Percentiles rank a stretch among this genome's conserved stretches.
phyloP scores from a whole-genome alignment of 2,329 filamentous ascomycete genomes.

The Cercospora zeina region DNA sequence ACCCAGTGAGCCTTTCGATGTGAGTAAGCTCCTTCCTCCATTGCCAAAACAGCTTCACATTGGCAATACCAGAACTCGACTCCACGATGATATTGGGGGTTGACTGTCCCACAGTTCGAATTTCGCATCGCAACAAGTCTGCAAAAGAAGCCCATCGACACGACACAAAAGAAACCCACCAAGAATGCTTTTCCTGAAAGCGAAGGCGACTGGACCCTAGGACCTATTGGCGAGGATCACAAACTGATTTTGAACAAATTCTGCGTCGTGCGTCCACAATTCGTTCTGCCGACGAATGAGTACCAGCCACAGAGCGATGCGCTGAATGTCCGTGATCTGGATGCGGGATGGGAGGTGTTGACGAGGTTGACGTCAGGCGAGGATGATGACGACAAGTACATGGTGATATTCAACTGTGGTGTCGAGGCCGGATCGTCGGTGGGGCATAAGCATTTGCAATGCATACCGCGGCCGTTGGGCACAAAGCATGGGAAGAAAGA shows the following conservation, averaged over 20 bases:
- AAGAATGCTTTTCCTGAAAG: slow-evolving; percentile 23
- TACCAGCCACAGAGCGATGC: slow-evolving; percentile 45
- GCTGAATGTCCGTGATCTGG: slow-evolving; percentile 43
- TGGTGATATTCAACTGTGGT: slow-evolving; percentile 52
- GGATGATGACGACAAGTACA: slow-evolving; percentile 27
- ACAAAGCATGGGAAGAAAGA: slow-evolving; percentile 7
- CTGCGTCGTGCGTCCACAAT: slow-evolving; percentile 42
- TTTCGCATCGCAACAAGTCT: slow-evolving; percentile 24
- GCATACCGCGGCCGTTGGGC: slow-evolving; percentile 41
- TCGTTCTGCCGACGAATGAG: slow-evolving; percentile 45
- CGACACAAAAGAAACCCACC: slow-evolving; percentile 4
- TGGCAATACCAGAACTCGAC: neutral
- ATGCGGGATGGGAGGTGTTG: slow-evolving; percentile 44
- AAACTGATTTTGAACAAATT: slow-evolving; percentile 45
- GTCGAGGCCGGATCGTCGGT: slow-evolving; percentile 47
- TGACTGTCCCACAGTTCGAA: slow-evolving; percentile 14
- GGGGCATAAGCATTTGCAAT: slow-evolving; percentile 51
- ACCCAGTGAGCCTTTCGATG: slow-evolving; percentile 10
- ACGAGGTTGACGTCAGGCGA: slow-evolving; percentile 25
- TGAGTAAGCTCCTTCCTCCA: neutral
- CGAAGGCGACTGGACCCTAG: slow-evolving; percentile 36
- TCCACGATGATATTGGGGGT: neutral
- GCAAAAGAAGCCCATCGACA: slow-evolving; percentile 24
- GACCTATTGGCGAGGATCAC: slow-evolving; percentile 36
- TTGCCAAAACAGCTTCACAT: neutral